Percentiles rank a stretch among this genome's conserved stretches.
Conservation (phyloP, 2,329 filamentous ascomycete species). For the Sarocladiaceae sp. region DNA sequence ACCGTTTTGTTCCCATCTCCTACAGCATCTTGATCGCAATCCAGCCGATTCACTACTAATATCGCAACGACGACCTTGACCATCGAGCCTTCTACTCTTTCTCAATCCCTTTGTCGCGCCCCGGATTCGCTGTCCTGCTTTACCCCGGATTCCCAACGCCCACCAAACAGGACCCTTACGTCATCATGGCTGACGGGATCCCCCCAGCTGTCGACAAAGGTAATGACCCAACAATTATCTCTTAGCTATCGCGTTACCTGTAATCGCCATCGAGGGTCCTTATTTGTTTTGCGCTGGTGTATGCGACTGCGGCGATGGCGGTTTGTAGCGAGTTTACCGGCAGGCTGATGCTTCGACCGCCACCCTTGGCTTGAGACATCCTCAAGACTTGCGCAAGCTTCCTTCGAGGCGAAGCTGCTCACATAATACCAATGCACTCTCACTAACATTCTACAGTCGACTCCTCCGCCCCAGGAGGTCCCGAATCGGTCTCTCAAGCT, state of each 20-base stretch:
- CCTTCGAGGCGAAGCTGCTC: not conserved
- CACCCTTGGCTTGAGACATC: not conserved
- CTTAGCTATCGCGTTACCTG: not conserved
- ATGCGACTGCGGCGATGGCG: not conserved
- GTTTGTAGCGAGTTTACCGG: too few species aligned
- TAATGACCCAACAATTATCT: not conserved
- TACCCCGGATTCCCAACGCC: not conserved
- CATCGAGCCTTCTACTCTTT: too few species aligned
- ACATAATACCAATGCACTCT: not conserved
- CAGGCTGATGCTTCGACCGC: not conserved
- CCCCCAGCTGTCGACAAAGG: constrained; percentile 10
- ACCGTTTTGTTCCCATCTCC: too few species aligned
- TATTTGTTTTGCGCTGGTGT: not conserved
- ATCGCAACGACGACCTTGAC: too few species aligned
- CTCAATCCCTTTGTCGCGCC: not conserved
- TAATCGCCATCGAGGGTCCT: not conserved
- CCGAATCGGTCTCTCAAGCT: not conserved
- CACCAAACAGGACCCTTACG: constrained; percentile 9
- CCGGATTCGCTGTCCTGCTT: constrained; percentile 1
- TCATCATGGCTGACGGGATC: constrained; percentile 11
- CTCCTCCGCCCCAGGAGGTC: not conserved
- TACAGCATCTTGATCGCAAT: too few species aligned
- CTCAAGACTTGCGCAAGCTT: not conserved
- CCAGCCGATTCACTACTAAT: too few species aligned
- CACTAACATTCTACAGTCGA: not conserved